Evolutionary conservation across 495 filamentous ascomycete genomes (phyloP).

Genomic region (Pseudevernia furfuracea): DNA sequence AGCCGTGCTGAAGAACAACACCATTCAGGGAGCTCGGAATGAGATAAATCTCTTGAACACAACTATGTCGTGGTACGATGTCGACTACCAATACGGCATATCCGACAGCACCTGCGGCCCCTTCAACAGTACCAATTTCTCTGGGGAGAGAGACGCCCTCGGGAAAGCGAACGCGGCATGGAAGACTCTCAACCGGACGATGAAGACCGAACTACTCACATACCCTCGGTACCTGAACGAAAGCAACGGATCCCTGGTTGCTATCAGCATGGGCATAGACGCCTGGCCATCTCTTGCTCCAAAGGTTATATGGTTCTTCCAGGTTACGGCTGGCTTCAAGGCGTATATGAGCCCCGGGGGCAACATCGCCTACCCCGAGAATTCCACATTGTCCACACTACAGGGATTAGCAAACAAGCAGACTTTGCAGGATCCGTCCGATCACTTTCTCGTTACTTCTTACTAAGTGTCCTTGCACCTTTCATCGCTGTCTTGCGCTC

Average conservation of each 20-base stretch:
- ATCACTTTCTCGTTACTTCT: conserved; percentile 15
- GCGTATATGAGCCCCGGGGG: conserved; percentile 21
- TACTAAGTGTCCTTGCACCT: conserved; percentile 12
- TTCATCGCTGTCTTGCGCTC: background rate
- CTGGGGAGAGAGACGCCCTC: conserved; percentile 8
- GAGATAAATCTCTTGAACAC: conserved; percentile 14
- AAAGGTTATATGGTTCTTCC: conserved; percentile 20
- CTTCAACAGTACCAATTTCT: background rate
- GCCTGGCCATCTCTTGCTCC: background rate
- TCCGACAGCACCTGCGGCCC: conserved; percentile 16
- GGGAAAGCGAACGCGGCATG: conserved; percentile 18
- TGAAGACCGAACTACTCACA: conserved; percentile 3
- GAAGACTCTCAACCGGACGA: background rate
- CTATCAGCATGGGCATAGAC: conserved; percentile 18
- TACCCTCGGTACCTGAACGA: conserved; percentile 10
- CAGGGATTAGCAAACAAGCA: conserved; percentile 14
- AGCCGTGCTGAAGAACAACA: conserved; percentile 12
- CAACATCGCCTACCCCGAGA: background rate
- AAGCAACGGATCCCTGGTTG: conserved; percentile 9
- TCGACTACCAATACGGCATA: conserved; percentile 20
- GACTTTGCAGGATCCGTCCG: conserved; percentile 14
- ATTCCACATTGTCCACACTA: background rate
- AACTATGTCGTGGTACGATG: conserved; percentile 16
- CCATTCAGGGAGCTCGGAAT: conserved; percentile 10
- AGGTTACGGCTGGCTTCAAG: conserved; percentile 20